A percentile compares a stretch with the other conserved stretches of the same genome.
These are phyloP conservation scores for Penicillium frequentans DNA, from an alignment of 2,329 filamentous ascomycete species.

Conservation along the genomic window DNA sequence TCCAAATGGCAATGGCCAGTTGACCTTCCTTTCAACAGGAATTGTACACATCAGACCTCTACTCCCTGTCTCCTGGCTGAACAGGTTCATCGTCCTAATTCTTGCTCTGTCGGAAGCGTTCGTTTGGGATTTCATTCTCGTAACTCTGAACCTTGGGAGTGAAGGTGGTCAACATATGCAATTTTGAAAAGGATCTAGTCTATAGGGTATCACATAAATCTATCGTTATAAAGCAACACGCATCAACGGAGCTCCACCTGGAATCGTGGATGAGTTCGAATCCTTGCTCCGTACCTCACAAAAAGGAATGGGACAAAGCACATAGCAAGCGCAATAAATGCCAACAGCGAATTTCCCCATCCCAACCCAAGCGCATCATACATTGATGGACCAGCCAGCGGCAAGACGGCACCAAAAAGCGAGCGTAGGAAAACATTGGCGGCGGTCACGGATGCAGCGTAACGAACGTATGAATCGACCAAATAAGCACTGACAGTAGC, in stretches of 20 bases:
- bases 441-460: conserved; percentile 53
- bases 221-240: not conserved
- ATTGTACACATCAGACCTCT: no score
- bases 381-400: conserved; percentile 59
- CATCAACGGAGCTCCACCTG: not conserved
- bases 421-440: conserved; percentile 59
- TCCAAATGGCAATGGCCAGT: no score
- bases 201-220: conserved; percentile 1
- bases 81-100: no score
- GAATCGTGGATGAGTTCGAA: conserved; percentile 21
- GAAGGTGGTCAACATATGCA: not conserved
- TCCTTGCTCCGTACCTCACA: conserved; percentile 35
- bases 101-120: no score
- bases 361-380: conserved; percentile 49
- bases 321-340: conserved; percentile 55
- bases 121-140: not conserved
- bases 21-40: no score
- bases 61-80: no score
- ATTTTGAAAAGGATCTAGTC: conserved; percentile 26
- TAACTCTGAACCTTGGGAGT: not conserved
- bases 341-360: conserved; percentile 57
- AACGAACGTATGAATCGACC: conserved; percentile 54
- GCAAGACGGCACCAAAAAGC: conserved; percentile 59
- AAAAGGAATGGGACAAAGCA: conserved; percentile 41
- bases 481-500: conserved; percentile 53